phyloP scores from a whole-genome alignment of 805 yeast species.

The Kuraishia floccosa region DNA sequence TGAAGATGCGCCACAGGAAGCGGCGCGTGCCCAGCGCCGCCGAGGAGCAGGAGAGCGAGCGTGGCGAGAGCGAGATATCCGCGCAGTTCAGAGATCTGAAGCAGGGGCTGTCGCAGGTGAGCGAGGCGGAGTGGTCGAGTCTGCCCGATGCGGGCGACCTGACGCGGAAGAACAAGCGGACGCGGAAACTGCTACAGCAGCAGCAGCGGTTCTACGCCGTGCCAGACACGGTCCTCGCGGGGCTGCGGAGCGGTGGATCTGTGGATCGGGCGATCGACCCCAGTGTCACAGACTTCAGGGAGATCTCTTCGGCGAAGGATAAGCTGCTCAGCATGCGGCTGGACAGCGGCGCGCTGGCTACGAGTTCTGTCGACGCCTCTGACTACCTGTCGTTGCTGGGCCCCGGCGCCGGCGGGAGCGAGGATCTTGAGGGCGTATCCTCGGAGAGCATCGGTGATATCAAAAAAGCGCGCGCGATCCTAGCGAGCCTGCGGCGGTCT shows the following conservation, averaged over 20 bases:
- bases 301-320: slow-evolving; percentile 55
- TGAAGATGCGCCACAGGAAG: slow-evolving; percentile 17
- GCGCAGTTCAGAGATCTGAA: slow-evolving; percentile 64
- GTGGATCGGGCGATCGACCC: slow-evolving; percentile 9
- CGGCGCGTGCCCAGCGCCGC: slow-evolving; percentile 5
- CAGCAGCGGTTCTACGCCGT: slow-evolving; percentile 70
- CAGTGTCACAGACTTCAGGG: slow-evolving; percentile 30
- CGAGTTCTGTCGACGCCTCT: slow-evolving; percentile 18
- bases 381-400: slow-evolving; percentile 31
- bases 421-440: slow-evolving; percentile 4
- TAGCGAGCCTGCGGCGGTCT: slow-evolving; percentile 57
- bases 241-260: slow-evolving; percentile 19
- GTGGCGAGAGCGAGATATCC: slow-evolving; percentile 20
- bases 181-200: slow-evolving; percentile 47
- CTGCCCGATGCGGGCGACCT: slow-evolving; percentile 86
- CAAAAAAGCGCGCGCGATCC: slow-evolving; percentile 42
- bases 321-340: slow-evolving; percentile 43
- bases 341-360: slow-evolving; percentile 22
- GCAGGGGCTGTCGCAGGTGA: slow-evolving; percentile 41
- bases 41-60: slow-evolving; percentile 6
- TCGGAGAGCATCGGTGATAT: slow-evolving; percentile 38
- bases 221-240: slow-evolving; percentile 56
- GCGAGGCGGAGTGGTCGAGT: slow-evolving; percentile 66
- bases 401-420: slow-evolving; percentile 7
- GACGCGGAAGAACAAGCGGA: slow-evolving; percentile 69